Conservation (phyloP, 306 rosid genomes). For the Castanea mollissima region DNA sequence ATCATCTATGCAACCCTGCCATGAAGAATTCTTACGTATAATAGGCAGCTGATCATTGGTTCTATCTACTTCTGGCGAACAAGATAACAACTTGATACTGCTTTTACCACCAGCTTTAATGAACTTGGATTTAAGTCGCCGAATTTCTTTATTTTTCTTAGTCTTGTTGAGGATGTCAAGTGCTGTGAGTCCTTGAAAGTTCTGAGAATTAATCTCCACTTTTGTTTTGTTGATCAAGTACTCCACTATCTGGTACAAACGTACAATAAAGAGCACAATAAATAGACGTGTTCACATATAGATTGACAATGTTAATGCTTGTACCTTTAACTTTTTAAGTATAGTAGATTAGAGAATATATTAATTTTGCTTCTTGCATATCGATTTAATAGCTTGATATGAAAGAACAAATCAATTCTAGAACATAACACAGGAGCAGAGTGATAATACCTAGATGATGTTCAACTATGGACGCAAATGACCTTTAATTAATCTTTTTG, state of each 20-base stretch:
- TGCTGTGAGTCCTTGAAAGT: constrained; percentile 52
- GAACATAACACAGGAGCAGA: too few relatives aligned
- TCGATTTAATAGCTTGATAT: too few relatives aligned
- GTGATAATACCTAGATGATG: too few relatives aligned
- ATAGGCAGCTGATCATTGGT: constrained; percentile 21
- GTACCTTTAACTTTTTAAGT: too few relatives aligned
- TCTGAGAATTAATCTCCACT: constrained; percentile 48
- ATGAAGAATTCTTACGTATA: constrained; percentile 24
- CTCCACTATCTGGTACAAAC: constrained; percentile 55
- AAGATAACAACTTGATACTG: constrained; percentile 25
- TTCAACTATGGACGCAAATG: too few relatives aligned
- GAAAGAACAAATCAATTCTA: too few relatives aligned
- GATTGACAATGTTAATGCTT: too few relatives aligned
- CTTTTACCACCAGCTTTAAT: constrained; percentile 52
- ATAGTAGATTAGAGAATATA: too few relatives aligned
- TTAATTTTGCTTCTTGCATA: too few relatives aligned
- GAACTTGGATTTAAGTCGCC: constrained; percentile 33
- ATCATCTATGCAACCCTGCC: constrained; percentile 15
- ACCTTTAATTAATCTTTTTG: too few relatives aligned
- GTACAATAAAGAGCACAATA: background rate
- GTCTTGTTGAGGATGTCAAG: constrained; percentile 53
- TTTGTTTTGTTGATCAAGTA: constrained; percentile 51
- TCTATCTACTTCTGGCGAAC: constrained; percentile 26
- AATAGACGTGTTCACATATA: too few relatives aligned
- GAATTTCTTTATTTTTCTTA: constrained; percentile 37